Evolutionary conservation across 106 monocot species (phyloP), one percentile per base, ranked within the genome.

Genomic region (Hemerocallis citrina): DNA sequence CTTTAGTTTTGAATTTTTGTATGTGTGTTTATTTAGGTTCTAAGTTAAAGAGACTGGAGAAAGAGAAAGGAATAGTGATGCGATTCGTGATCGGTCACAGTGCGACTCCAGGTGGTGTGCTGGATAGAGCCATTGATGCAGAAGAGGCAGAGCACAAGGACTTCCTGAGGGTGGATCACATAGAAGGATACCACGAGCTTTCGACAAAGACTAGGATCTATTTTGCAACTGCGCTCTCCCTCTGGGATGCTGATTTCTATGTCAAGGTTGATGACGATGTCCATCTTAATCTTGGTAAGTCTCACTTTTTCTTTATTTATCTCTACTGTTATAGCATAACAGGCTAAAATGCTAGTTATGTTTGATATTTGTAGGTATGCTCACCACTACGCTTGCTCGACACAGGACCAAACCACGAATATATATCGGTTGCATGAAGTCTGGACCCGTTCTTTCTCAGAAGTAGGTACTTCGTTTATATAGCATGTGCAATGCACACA

Each of bases 251-350:
- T 8, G 93, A 93, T 41, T 88, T 93, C 77, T 87, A 88, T 28
- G 74, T 88, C 49, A 93, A 93, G 50, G 89, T 93, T 41, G 93
- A 93, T 57, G 93, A 93, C 38, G 93, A 93, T 40, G 85, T 93
- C 37, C 93, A 93, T 62, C 66, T 93, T 48, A 88, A 92, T 74
- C 78, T 81, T 47, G 92, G 92, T 84, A 21, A 49, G 49, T 21
- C 49, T 19, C n/a, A n/a, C n/a, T n/a, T n/a, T n/a, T n/a, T n/a
- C n/a, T n/a, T n/a, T n/a, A n/a, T n/a, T n/a, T n/a, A n/a, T n/a
- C n/a, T n/a, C n/a, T n/a, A n/a, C n/a, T n/a, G n/a, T n/a, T n/a
- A n/a, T n/a, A n/a, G n/a, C n/a, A n/a, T n/a, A n/a, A n/a, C n/a
- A n/a, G n/a, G n/a, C n/a, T n/a, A n/a, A n/a, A n/a, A n/a, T n/a